These are phyloP conservation scores for Kuraishia molischiana DNA, from an alignment of 805 yeast genomes.

Conservation along the genomic window DNA sequence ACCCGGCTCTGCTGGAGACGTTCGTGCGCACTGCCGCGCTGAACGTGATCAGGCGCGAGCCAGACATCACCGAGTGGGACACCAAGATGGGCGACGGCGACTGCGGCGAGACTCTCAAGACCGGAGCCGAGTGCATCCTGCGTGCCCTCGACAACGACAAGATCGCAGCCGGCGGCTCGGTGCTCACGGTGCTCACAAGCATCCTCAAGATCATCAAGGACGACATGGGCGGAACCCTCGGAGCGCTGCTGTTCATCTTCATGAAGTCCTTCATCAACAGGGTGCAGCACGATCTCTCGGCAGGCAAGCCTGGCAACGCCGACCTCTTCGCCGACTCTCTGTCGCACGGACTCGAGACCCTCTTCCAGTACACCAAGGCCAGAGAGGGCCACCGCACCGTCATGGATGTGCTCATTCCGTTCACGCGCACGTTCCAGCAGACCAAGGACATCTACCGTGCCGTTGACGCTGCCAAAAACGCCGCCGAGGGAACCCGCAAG, in stretches of 20 bases:
- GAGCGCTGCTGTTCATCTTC: constrained; percentile 26
- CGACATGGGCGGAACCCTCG: constrained; percentile 30
- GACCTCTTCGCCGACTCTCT: constrained; percentile 15
- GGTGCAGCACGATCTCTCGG: constrained; percentile 17
- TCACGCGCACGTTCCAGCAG: constrained; percentile 14
- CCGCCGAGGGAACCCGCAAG: constrained; percentile 26
- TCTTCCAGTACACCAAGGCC: constrained; percentile 24
- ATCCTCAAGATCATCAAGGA: constrained; percentile 20
- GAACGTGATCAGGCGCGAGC: constrained; percentile 21
- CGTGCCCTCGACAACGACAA: constrained; percentile 13
- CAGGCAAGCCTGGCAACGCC: constrained; percentile 3
- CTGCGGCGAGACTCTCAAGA: constrained; percentile 27
- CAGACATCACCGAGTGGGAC: constrained; percentile 28
- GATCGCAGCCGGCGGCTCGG: constrained; percentile 15
- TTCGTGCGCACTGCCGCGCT: constrained; percentile 17
- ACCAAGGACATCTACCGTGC: constrained; percentile 15
- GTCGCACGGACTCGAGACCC: constrained; percentile 16
- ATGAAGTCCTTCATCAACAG: constrained; percentile 13
- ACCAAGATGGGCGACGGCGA: constrained; percentile 35
- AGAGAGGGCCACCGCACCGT: constrained; percentile 28
- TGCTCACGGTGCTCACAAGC: constrained; percentile 14
- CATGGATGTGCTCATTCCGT: constrained; percentile 29
- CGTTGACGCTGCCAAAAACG: constrained; percentile 16
- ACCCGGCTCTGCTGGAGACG: constrained; percentile 6
- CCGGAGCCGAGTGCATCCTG: constrained; percentile 22